A percentile compares a stretch with the other conserved stretches of the same genome.
phyloP scores from a whole-genome alignment of 805 yeast species.

The Candida xiaguanensis region DNA sequence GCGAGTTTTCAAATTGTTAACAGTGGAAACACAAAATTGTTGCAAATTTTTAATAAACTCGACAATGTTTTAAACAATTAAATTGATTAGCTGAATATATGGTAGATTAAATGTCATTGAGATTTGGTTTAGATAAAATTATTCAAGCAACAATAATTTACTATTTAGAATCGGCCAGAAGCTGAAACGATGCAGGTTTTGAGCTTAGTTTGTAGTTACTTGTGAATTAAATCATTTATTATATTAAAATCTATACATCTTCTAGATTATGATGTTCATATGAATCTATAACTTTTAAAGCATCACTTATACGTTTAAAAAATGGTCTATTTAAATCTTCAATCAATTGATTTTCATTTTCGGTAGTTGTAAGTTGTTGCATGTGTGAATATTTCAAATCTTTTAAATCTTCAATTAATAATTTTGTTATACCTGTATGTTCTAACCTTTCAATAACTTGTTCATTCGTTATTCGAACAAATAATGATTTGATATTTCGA shows the following conservation, averaged over 20 bases:
- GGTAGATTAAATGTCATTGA: too few species aligned
- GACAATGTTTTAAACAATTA: too few species aligned
- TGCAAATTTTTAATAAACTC: too few species aligned
- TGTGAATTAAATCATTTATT: too few species aligned
- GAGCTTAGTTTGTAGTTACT: too few species aligned
- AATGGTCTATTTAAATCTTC: constrained; percentile 26
- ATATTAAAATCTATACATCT: constrained; percentile 3
- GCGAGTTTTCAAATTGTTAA: too few species aligned
- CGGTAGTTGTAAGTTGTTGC: constrained; percentile 12
- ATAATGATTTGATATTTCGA: constrained; percentile 30
- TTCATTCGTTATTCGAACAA: constrained; percentile 29
- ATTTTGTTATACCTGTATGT: constrained; percentile 25
- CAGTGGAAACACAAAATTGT: too few species aligned
- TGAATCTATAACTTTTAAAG: constrained; percentile 35
- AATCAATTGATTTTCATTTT: constrained; percentile 18
- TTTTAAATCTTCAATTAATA: constrained; percentile 23
- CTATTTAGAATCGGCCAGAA: too few species aligned
- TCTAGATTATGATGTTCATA: constrained; percentile 19
- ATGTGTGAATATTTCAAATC: constrained; percentile 21
- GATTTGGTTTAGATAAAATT: too few species aligned
- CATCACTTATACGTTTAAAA: constrained; percentile 36
- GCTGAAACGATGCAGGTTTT: too few species aligned
- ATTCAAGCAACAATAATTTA: too few species aligned
- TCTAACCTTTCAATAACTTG: constrained; percentile 25
- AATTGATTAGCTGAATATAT: too few species aligned